Evolutionary conservation across 2,329 filamentous ascomycete genomes (phyloP), one percentile per base, ranked within the genome.

Genomic region (Trichoderma atrobrunneum): DNA sequence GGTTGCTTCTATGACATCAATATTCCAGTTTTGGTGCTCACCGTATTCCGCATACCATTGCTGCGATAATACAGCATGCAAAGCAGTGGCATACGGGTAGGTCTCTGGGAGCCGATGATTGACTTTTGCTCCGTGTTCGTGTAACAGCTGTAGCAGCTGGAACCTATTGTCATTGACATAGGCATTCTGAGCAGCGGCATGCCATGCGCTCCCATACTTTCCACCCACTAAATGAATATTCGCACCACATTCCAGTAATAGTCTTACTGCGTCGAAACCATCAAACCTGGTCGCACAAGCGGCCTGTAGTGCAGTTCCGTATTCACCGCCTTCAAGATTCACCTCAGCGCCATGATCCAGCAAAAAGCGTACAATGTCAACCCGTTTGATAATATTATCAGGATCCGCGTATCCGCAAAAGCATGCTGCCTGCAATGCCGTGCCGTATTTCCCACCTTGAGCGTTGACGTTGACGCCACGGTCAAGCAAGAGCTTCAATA

Each of bases 371-470:
- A 21, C 43, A 21, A 48, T 3, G n/a, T 6, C 39, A 48, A n/a
- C 39, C 5, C 7, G 16, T 5, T 18, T 43, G 0, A 1, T 2
- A 18, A 2, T n/a, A 8, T 43, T 7, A 16, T 18, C 2, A 7
- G 36, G 12, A 0, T 1, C 3, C 36, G 0, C 1, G 14, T 7
- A 1, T 43, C 3, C 16, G 39, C 18, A n/a, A n/a, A n/a, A 3
- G 39, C 18, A 48, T 4, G 18, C 43, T 48, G 43, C 43, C 3
- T 48, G 43, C 4, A 48, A 48, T 11, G 43, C 43, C 1, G 43
- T 48, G 43, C 43, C n/a, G 18, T 48, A 48, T 48, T 48, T 48
- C 8, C 43, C 43, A 11, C 43, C 43, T 21, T 48, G 43, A 0
- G 18, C 8, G 43, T 48, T 48, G 10, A 48, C 0, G 3, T 48